Base-by-base conservation (phyloP, 257 asterid species). In the Eucommia ulmoides region DNA sequence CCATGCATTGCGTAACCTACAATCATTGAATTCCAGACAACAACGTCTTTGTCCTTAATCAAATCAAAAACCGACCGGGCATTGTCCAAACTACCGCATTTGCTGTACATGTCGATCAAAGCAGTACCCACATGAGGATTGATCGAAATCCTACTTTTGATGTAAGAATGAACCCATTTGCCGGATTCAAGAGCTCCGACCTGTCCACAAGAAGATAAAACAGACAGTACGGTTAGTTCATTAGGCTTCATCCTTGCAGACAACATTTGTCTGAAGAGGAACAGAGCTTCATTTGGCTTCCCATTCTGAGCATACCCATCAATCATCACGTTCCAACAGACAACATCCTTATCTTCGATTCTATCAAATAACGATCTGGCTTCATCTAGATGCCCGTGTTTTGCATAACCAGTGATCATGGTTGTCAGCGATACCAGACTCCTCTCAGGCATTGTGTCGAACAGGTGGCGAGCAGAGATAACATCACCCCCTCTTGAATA, bases 281-380 rank as follows among this genome's bases (percentile, higher is more conserved):
- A 29, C 54, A 67, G 50, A 46, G 73, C 61, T 33, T 67, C 73
- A 20, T 20, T 61, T 9, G 54, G 56, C 64, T 54, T 51, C 25
- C 73, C 68, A 7, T 56, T 56, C 51, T 67, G 68, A 22, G 29
- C 41, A 67, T 61, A 67, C 54, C 73, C 68, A 41, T 67, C 73
- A 51, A 67, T 67, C 68, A 67, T 61, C 42, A 59, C 68, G 52
- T 61, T 67, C 73, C 73, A 67, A 45, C 65, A 61, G 3, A 67
- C 58, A 4, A 56, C 68, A 56, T 67, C 73, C 49, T 51, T 61
- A 33, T 56, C 65, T 16, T 52, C 65, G 61, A 67, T 56, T 45
- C 33, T 61, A 41, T 67, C 50, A 10, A 67, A 67, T 55, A 67
- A 47, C 51, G 19, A 47, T 20, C 68, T 52, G n/a, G 73, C 73